Evolutionary conservation across 345 rosid genomes (phyloP).

Genomic region (Durio zibethinus): DNA sequence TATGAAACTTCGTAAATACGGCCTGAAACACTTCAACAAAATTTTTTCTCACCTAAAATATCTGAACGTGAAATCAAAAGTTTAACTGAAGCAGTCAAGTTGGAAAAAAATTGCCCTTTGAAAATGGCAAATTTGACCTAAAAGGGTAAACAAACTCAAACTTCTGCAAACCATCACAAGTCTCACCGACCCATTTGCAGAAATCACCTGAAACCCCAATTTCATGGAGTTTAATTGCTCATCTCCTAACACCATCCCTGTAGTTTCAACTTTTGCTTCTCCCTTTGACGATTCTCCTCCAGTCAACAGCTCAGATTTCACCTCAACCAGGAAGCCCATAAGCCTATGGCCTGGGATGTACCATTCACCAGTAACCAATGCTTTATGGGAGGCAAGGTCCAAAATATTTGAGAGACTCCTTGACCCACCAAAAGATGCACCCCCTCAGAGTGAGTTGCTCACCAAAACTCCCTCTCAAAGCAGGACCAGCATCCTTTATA

Average conservation of each 20-base stretch:
- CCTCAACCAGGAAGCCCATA: slow-evolving; percentile 68
- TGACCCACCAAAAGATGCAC: slow-evolving; percentile 21
- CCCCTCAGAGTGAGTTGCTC: slow-evolving; percentile 30
- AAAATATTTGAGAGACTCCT: slow-evolving; percentile 43
- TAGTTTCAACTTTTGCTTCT: slow-evolving; percentile 9
- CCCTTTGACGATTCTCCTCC: slow-evolving; percentile 29
- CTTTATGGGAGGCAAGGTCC: slow-evolving; percentile 85
- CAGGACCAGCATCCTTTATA: slow-evolving; percentile 64
- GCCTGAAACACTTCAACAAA: too few species aligned
- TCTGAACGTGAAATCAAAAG: too few species aligned
- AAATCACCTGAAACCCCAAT: background rate
- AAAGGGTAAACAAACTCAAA: background rate
- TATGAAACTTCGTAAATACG: too few species aligned
- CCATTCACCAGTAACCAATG: slow-evolving; percentile 83
- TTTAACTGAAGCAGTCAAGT: background rate
- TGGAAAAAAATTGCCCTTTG: background rate
- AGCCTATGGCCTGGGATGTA: slow-evolving; percentile 97
- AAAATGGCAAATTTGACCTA: background rate
- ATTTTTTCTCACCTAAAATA: too few species aligned
- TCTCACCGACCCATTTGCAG: background rate
- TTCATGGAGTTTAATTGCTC: background rate
- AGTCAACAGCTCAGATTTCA: slow-evolving; percentile 55
- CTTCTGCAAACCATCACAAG: background rate
- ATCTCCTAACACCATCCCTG: slow-evolving; percentile 6
- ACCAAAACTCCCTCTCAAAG: slow-evolving; percentile 58